Conservation (phyloP, 805 yeast genomes). For the Wickerhamomyces bisporus region DNA sequence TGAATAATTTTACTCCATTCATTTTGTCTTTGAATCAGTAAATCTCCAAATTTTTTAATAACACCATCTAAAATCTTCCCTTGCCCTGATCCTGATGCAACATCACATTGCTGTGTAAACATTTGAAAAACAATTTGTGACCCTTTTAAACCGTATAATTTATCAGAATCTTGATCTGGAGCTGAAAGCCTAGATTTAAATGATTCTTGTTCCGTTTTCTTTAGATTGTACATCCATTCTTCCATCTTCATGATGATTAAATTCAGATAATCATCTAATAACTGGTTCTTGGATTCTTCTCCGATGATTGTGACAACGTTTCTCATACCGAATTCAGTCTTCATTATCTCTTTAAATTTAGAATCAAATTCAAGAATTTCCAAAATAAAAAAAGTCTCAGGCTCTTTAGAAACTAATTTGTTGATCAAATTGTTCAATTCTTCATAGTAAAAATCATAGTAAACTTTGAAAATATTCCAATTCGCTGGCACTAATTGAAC, state of each 20-base stretch:
- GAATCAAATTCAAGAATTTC: slow-evolving; percentile 74
- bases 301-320: slow-evolving; percentile 55
- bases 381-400: slow-evolving; percentile 72
- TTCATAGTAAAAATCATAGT: slow-evolving; percentile 61
- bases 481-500: slow-evolving; percentile 56
- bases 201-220: slow-evolving; percentile 57
- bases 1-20: slow-evolving; percentile 56
- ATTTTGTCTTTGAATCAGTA: slow-evolving; percentile 55
- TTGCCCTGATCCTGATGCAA: slow-evolving; percentile 80
- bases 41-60: slow-evolving; percentile 59
- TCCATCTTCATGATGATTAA: slow-evolving; percentile 68
- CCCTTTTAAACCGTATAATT: slow-evolving; percentile 63
- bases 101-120: slow-evolving; percentile 86
- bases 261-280: slow-evolving; percentile 73
- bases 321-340: slow-evolving; percentile 42
- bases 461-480: slow-evolving; percentile 68
- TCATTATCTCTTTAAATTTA: slow-evolving; percentile 52
- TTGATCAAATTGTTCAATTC: slow-evolving; percentile 61
- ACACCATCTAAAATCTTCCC: slow-evolving; percentile 77
- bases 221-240: slow-evolving; percentile 78
- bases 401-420: slow-evolving; percentile 61
- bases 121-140: slow-evolving; percentile 74
- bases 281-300: slow-evolving; percentile 63
- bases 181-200: slow-evolving; percentile 64
- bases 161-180: slow-evolving; percentile 69